A percentile compares a stretch with the other conserved stretches of the same genome.
phyloP scores from a whole-genome alignment of 306 rosid genomes.

The Fragaria nilgerrensis region DNA sequence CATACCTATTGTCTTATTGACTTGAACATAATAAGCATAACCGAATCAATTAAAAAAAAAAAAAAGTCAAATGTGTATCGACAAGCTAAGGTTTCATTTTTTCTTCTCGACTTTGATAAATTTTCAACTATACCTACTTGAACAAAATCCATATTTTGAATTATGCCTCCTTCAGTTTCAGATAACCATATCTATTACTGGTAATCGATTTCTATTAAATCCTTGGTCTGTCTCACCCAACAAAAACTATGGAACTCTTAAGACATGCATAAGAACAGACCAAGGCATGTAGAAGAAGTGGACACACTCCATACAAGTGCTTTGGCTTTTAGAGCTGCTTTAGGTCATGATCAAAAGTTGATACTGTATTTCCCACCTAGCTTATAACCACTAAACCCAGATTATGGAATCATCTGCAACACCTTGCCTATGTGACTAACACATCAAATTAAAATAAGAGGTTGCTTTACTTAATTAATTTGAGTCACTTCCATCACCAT shows the following conservation, averaged over 20 bases:
- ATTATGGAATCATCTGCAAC: background rate
- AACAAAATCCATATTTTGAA: too few relatives aligned
- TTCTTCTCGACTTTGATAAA: background rate
- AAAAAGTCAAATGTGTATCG: background rate
- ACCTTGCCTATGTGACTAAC: background rate
- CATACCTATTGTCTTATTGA: background rate
- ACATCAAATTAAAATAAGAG: background rate
- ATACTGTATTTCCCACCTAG: background rate
- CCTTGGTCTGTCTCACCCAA: background rate
- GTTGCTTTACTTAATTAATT: constrained; percentile 4
- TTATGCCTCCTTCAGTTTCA: too few relatives aligned
- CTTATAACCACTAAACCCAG: background rate
- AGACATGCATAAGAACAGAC: background rate
- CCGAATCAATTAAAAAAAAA: background rate
- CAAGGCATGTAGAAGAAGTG: background rate
- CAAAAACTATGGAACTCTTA: background rate
- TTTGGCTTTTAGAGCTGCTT: background rate
- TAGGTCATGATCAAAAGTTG: background rate
- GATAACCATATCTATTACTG: too few relatives aligned
- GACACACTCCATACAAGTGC: background rate
- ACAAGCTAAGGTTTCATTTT: background rate
- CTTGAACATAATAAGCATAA: background rate
- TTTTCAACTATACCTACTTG: background rate
- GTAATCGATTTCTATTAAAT: background rate
- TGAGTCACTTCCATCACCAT: constrained; percentile 17